These are phyloP conservation scores for Quercus suber DNA, from an alignment of 306 rosid genomes.

Conservation along the genomic window DNA sequence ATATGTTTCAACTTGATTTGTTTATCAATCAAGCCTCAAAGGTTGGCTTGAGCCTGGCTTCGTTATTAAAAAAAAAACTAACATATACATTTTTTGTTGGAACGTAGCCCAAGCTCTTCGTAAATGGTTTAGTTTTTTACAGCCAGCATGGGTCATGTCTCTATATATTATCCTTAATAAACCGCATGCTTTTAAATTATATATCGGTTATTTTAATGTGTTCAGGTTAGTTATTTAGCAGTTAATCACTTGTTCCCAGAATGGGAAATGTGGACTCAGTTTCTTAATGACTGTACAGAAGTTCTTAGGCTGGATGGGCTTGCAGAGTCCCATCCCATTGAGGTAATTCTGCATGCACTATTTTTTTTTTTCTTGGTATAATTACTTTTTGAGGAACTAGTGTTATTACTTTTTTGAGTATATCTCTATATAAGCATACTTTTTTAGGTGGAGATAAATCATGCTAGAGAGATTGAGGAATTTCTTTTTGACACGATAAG, in stretches of 20 bases:
- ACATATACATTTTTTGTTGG: no score
- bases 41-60: no score
- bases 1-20: no score
- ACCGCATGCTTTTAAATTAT: slow-evolving; percentile 4
- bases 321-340: slow-evolving; percentile 91
- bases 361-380: neutral
- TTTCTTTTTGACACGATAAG: slow-evolving; percentile 87
- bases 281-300: slow-evolving; percentile 62
- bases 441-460: slow-evolving; percentile 85
- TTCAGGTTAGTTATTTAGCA: slow-evolving; percentile 90
- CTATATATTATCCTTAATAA: neutral
- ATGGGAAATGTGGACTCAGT: slow-evolving; percentile 96
- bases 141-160: slow-evolving; percentile 3
- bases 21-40: no score
- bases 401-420: neutral
- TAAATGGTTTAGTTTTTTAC: no score
- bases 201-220: neutral
- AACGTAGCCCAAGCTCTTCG: no score
- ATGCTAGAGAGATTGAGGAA: slow-evolving; percentile 84
- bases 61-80: no score
- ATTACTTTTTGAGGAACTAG: neutral
- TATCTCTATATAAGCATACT: slow-evolving; percentile 4
- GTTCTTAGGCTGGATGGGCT: slow-evolving; percentile 90
- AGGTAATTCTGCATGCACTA: slow-evolving; percentile 45
- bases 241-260: slow-evolving; percentile 83